phyloP scores from a whole-genome alignment of 495 filamentous ascomycete species.

The Pseudoneurospora amorphoporcata region DNA sequence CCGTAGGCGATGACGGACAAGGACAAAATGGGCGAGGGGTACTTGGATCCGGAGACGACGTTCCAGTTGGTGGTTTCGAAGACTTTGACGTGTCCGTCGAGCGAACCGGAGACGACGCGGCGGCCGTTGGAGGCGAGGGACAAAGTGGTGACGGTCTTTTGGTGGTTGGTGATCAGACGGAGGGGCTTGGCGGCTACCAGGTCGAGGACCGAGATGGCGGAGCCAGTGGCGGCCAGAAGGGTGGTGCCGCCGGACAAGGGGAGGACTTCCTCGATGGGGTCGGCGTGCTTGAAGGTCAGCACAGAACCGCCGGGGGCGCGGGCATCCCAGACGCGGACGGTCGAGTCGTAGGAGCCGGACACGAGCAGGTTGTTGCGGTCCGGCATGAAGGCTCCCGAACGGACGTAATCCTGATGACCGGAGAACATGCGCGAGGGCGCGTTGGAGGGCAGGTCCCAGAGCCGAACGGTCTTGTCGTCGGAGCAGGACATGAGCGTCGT shows the following conservation, averaged over 20 bases:
- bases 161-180: constrained; percentile 81
- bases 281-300: constrained; percentile 88
- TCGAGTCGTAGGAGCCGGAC: constrained; percentile 87
- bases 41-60: constrained; percentile 84
- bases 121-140: constrained; percentile 63
- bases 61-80: constrained; percentile 91
- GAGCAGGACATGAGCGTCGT: constrained; percentile 74
- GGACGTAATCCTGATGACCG: constrained; percentile 91
- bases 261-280: constrained; percentile 75
- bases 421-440: constrained; percentile 62
- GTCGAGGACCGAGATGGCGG: constrained; percentile 87
- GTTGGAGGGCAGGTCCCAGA: constrained; percentile 88
- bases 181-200: constrained; percentile 82
- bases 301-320: constrained; percentile 55
- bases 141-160: constrained; percentile 91
- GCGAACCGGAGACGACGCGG: constrained; percentile 70
- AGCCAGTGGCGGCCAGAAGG: constrained; percentile 73
- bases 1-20: constrained; percentile 62
- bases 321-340: constrained; percentile 89
- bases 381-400: constrained; percentile 76
- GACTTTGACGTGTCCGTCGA: constrained; percentile 95
- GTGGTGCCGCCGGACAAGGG: constrained; percentile 80
- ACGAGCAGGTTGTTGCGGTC: constrained; percentile 66
- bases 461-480: constrained; percentile 82
- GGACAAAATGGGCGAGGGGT: constrained; percentile 79